Evolutionary conservation across 345 rosid genomes (phyloP), one percentile per base, ranked within the genome.

Genomic region (Eucalyptus urophylla): DNA sequence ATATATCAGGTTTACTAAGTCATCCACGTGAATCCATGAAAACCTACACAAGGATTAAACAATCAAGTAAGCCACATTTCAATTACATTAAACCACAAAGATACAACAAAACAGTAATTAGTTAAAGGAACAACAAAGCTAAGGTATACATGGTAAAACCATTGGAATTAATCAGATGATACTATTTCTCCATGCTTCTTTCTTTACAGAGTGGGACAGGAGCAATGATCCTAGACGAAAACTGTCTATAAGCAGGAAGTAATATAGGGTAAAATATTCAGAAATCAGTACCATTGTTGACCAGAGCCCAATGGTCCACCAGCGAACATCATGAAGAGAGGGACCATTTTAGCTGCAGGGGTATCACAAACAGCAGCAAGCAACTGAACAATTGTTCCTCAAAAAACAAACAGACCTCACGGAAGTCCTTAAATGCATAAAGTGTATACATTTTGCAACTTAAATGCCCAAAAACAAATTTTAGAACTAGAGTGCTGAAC

Each of bases 261-360:
- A 86, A 86, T 24, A 86, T 19, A 9, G 65, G 56, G 83, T 19
- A 76, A 37, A 76, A 76, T 40, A 37, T 76, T 76, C 83, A 76
- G 83, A 43, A 44, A 67, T 21, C 69, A 27, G 43, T 93, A 97
- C 99, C 99, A 97, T 92, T 97, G 99, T 81, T 88, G 90, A 90
- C 99, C 99, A 81, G 99, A 93, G 86, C 99, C 99, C 91, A 97
- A 62, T 88, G 99, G 99, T 92, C 99, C 99, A 51, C 99, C 99
- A 27, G 99, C 97, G 89, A 96, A 97, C 98, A 97, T 93, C 97
- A 93, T 94, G 91, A 96, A 97, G 89, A 97, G 92, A 51, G 99
- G 99, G 89, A 97, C 92, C 99, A 97, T 97, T 93, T 95, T 96
- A 91, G 99, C 99, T 97, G 94, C 91, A 94, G 86, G 80, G 58